A percentile compares a stretch with the other conserved stretches of the same genome.
phyloP scores from a whole-genome alignment of 345 rosid genomes.

The Arabidopsis arenosa region DNA sequence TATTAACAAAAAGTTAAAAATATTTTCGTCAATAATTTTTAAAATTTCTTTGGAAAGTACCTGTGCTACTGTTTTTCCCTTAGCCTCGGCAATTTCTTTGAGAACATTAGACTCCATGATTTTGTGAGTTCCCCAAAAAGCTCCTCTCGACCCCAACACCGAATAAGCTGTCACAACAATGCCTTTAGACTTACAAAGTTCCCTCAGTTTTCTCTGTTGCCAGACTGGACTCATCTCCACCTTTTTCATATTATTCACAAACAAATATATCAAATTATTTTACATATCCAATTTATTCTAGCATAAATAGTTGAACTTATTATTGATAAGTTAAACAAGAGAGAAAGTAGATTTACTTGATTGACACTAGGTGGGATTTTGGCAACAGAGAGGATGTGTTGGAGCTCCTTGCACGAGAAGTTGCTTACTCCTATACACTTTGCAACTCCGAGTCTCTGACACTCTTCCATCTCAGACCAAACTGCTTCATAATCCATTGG shows the following conservation, averaged over 20 bases:
- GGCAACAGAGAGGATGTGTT: slow-evolving; percentile 61
- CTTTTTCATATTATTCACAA: slow-evolving; percentile 45
- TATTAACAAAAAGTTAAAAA: too few relatives aligned
- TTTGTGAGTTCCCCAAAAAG: slow-evolving; percentile 67
- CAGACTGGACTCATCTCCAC: slow-evolving; percentile 89
- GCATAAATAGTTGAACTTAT: background rate
- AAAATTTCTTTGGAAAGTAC: slow-evolving; percentile 31
- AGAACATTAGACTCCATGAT: slow-evolving; percentile 68
- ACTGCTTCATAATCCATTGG: slow-evolving; percentile 67
- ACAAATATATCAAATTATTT: background rate
- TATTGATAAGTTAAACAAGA: background rate
- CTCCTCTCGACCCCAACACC: slow-evolving; percentile 66
- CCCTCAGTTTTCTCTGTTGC: slow-evolving; percentile 75
- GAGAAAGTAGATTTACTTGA: slow-evolving; percentile 55
- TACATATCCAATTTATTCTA: too few relatives aligned
- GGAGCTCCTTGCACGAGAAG: slow-evolving; percentile 74
- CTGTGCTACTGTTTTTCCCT: slow-evolving; percentile 79
- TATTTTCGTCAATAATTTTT: too few relatives aligned
- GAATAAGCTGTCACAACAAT: slow-evolving; percentile 67
- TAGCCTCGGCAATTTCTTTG: slow-evolving; percentile 64
- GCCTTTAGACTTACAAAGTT: slow-evolving; percentile 60
- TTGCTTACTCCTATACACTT: slow-evolving; percentile 85
- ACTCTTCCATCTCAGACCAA: slow-evolving; percentile 84
- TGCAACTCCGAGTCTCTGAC: slow-evolving; percentile 67
- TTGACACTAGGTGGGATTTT: slow-evolving; percentile 76